These are phyloP conservation scores for Bryoerythrophyllum caledonicum DNA, from an alignment of 225 moss, liverwort and hornwort genomes.

Conservation along the genomic window DNA sequence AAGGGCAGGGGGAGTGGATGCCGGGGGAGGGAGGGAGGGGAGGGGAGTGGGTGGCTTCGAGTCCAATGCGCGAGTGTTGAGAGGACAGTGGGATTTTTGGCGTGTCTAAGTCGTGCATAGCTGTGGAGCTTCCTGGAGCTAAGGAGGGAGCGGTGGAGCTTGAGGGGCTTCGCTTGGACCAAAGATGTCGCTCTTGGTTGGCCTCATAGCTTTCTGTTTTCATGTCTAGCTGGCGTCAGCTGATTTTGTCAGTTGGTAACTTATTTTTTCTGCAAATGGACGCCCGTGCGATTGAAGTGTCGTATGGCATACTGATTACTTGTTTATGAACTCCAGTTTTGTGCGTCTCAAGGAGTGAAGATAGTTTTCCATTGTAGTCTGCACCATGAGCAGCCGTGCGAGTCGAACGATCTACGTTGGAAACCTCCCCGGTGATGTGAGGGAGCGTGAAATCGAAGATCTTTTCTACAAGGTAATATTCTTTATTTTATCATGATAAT, in stretches of 20 bases:
- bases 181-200: constrained; percentile 91
- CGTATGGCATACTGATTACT: constrained; percentile 16
- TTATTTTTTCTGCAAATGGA: constrained; percentile 41
- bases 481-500: too few species aligned
- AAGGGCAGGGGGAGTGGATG: constrained; percentile 27
- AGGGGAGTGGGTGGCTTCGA: constrained; percentile 30
- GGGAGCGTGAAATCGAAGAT: constrained; percentile 95
- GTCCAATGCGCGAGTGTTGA: constrained; percentile 58
- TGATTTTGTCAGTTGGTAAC: constrained; percentile 68
- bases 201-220: constrained; percentile 91
- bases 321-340: constrained; percentile 27
- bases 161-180: constrained; percentile 91
- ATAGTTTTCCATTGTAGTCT: neutral
- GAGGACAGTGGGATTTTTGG: constrained; percentile 77
- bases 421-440: constrained; percentile 92
- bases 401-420: constrained; percentile 97
- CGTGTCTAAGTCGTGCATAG: constrained; percentile 86
- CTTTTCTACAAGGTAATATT: constrained; percentile 80
- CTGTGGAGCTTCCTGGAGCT: constrained; percentile 94
- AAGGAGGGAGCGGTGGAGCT: constrained; percentile 99
- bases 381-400: constrained; percentile 86
- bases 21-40: constrained; percentile 24
- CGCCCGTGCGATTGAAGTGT: constrained; percentile 1
- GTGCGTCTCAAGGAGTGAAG: constrained; percentile 3
- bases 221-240: constrained; percentile 64